phyloP scores from a whole-genome alignment of 768 basidiomycete genomes.

The Termitomyces heimii region DNA sequence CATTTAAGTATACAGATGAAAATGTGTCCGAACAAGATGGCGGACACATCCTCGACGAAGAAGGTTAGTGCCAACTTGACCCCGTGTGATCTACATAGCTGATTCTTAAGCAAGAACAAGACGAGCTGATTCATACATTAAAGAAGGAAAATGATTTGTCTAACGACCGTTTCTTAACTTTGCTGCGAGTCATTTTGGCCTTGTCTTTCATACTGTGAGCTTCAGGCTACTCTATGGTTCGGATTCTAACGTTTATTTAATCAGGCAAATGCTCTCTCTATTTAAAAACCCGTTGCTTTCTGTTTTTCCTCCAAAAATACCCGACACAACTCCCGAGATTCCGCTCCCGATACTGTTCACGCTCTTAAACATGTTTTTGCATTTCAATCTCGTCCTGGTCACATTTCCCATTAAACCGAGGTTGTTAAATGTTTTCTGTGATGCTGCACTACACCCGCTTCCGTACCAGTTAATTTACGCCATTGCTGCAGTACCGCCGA shows the following conservation, averaged over 20 bases:
- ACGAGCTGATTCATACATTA: slow-evolving; percentile 46
- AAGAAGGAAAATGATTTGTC: slow-evolving; percentile 36
- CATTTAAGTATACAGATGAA: slow-evolving; percentile 31
- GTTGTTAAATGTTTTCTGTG: slow-evolving; percentile 21
- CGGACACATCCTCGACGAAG: slow-evolving; percentile 41
- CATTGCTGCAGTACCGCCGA: slow-evolving; percentile 42
- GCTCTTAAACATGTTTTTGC: slow-evolving; percentile 42
- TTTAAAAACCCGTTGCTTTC: slow-evolving; percentile 41
- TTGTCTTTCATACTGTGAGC: slow-evolving; percentile 44
- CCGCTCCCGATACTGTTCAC: slow-evolving; percentile 41
- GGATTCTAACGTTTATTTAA: not conserved
- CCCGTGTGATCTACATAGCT: not conserved
- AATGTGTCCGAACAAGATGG: slow-evolving; percentile 24
- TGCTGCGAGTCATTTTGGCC: slow-evolving; percentile 34
- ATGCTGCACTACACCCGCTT: slow-evolving; percentile 21
- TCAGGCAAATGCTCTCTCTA: slow-evolving; percentile 45
- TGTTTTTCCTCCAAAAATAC: slow-evolving; percentile 29
- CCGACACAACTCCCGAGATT: slow-evolving; percentile 24
- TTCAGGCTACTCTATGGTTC: not conserved
- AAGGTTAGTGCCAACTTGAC: slow-evolving; percentile 28
- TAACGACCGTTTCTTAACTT: slow-evolving; percentile 33
- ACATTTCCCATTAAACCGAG: slow-evolving; percentile 34
- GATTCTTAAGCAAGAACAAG: slow-evolving; percentile 43
- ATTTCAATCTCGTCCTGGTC: slow-evolving; percentile 41
- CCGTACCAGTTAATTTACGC: slow-evolving; percentile 22